Base-by-base conservation (phyloP, 2,329 filamentous ascomycete genomes). In the Aureobasidium sp. region DNA sequence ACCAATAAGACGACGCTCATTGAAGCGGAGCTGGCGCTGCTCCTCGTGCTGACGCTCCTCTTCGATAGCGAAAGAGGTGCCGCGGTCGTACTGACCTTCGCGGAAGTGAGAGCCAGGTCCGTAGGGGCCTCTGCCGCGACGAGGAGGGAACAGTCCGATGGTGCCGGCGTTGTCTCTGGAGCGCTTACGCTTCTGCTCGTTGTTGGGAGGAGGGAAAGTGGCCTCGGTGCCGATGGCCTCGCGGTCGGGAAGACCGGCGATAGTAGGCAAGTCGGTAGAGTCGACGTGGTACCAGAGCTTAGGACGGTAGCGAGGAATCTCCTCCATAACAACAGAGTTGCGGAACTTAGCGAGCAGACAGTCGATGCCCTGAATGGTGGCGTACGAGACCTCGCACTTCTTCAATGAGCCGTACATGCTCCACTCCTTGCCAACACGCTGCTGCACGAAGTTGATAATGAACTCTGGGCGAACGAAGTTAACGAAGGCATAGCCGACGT, bases 401-500 rank as follows among this genome's bases (percentile, higher is more conserved):
- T 96, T 97, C 75, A 90, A 85, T 41, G 87, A 90, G 69, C 88
- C 88, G 77, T 89, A 92, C 66, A 87, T 88, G 67, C 88, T 87
- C 91, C 88, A 90, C 54, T 62, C 67, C 44, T 63, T 62, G 49
- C 62, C 53, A 42, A 64, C 57, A 34, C 64, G 52, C 21, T 47
- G 15, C 49, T 60, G 58, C 44, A 66, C 45, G 63, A 73, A 69
- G 13, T 86, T 79, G 59, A 91, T 83, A 63, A 94, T 91, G 72
- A 90, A 85, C 63, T 87, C 78, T 0, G 90, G 85, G 72, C 91
- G 86, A 47, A 86, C 83, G 68, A 97, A 97, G 75, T 99, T 97
- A 77, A 99, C 91, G 75, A 97, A 99, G 0, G 91, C 93, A 74
- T 97, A 97, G 49, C 94, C 94, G 63, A 97, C 93, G 72, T 91